Evolutionary conservation across 1,284 basidiomycete genomes (phyloP), one percentile per base, ranked within the genome.

Genomic region (Dichomitus squalens): DNA sequence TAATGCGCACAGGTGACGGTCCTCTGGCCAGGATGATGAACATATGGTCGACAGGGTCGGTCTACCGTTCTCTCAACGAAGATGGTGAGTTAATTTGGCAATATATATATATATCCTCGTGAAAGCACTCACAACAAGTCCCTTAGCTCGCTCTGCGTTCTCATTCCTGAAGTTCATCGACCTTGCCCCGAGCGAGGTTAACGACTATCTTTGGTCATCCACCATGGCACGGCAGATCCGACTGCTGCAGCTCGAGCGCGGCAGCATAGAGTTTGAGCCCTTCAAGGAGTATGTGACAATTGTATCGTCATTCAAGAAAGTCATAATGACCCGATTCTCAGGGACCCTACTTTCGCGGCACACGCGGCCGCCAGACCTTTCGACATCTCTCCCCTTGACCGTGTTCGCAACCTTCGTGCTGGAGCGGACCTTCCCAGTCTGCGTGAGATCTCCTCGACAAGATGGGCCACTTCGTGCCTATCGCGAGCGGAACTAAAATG

Each of bases 41-140:
- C 70, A 96, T 99, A 57, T 99, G 97, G 96, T 83, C 87, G 0
- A 82, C 88, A 0, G 89, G 92, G 59, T 86, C 90, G 82, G 87
- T 98, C 47, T 79, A 89, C 64, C 76, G 76, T 41, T 93, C 92
- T n/a, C 69, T 92, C 33, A 79, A 85, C 49, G 76, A 86, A 52
- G 78, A 84, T 64, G 74, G 92, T 92, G 67, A 64, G 82, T 71
- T 2, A 23, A 29, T 25, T 7, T 3, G 49, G 3, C 25, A 18
- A 14, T n/a, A 34, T n/a, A n/a, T n/a, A n/a, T n/a, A n/a, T n/a
- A n/a, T n/a, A 4, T 25, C 27, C 21, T 41, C n/a, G 33, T 14
- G 12, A 9, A 5, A 16, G 5, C 11, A 33, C 55, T 59, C 25
- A 60, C 39, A 31, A 11, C 20, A 16, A 40, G 14, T 38, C 5